Evolutionary conservation across 192 early-diverging fungal genomes (phyloP).

Genomic region (Dissophora globulifera): DNA sequence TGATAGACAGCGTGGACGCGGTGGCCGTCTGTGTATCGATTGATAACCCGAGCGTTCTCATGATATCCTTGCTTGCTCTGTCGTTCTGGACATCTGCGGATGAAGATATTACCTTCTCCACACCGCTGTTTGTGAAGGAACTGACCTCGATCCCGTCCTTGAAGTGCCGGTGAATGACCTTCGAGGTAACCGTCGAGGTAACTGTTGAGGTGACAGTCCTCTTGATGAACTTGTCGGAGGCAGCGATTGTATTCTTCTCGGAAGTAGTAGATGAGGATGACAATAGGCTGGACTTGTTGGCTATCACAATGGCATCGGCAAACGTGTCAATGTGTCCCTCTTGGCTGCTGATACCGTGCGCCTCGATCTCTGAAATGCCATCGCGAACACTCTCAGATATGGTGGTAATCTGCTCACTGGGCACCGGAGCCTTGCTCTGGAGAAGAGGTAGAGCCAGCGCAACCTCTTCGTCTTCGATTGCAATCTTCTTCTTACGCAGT

Average conservation of each 20-base stretch:
- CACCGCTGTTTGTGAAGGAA: constrained; percentile 4
- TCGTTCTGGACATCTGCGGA: background rate
- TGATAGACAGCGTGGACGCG: background rate
- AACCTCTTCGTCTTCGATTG: constrained; percentile 34
- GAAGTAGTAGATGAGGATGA: background rate
- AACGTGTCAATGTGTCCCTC: background rate
- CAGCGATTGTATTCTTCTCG: constrained; percentile 11
- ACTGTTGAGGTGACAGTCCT: constrained; percentile 31
- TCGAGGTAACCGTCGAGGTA: constrained; percentile 29
- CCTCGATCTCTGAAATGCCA: background rate
- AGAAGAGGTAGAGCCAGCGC: constrained; percentile 23
- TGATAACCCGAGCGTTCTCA: background rate
- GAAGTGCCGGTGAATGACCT: constrained; percentile 22
- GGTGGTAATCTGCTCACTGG: too few species aligned
- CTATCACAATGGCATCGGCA: background rate
- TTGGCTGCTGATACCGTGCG: background rate
- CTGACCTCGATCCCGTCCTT: constrained; percentile 15
- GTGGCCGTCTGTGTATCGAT: background rate
- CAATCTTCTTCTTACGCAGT: constrained; percentile 24
- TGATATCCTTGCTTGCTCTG: background rate
- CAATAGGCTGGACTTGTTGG: background rate
- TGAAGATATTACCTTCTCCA: background rate
- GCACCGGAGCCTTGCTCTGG: too few species aligned
- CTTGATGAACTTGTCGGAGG: constrained; percentile 18
- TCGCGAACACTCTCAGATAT: too few species aligned